Conservation (phyloP, 2,329 filamentous ascomycete genomes). For the Xylaria polymorpha region DNA sequence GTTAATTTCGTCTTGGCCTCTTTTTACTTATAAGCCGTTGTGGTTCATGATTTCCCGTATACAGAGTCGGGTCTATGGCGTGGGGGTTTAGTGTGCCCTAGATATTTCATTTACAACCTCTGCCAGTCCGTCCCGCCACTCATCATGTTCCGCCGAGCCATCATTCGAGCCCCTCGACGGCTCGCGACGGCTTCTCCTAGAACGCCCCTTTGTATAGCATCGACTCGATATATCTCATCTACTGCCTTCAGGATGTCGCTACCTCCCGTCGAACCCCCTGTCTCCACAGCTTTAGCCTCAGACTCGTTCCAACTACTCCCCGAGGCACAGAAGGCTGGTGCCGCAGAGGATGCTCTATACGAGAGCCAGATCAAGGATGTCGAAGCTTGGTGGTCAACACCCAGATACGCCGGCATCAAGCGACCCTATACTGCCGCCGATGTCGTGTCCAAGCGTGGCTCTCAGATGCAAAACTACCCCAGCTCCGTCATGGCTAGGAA, state of each 20-base stretch:
- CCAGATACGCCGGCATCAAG: conserved; percentile 89
- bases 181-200: conserved; percentile 38
- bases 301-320: conserved; percentile 89
- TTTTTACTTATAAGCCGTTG: neutral
- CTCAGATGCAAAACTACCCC: conserved; percentile 86
- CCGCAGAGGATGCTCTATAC: conserved; percentile 86
- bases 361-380: conserved; percentile 86
- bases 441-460: conserved; percentile 92
- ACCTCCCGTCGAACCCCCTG: conserved; percentile 67
- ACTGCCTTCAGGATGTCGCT: conserved; percentile 64
- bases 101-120: neutral
- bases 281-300: conserved; percentile 70
- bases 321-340: conserved; percentile 79
- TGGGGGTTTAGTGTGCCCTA: conserved; percentile 1
- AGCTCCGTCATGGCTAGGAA: conserved; percentile 96
- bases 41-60: neutral
- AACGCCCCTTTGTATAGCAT: conserved; percentile 32
- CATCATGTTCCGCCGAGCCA: conserved; percentile 49
- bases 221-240: conserved; percentile 54
- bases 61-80: neutral
- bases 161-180: conserved; percentile 45
- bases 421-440: conserved; percentile 90
- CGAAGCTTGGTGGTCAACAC: conserved; percentile 88
- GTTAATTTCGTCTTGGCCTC: neutral
- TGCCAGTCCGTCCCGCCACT: neutral